Evolutionary conservation across 1,284 basidiomycete genomes (phyloP).

Genomic region (Vanrija sp.): DNA sequence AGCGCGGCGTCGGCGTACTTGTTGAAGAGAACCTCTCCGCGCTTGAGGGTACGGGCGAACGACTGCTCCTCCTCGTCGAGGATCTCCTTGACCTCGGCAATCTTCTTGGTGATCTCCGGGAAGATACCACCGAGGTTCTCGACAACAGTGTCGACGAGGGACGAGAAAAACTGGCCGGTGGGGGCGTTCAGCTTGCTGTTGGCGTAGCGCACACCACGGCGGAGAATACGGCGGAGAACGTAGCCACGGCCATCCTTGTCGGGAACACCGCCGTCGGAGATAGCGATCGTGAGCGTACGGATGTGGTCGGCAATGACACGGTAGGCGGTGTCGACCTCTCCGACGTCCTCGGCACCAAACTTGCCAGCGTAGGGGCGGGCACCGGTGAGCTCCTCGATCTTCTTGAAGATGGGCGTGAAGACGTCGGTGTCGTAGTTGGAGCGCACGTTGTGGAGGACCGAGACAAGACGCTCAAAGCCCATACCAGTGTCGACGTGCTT

Average conservation of each 20-base stretch:
- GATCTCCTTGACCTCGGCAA: constrained; percentile 87
- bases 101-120: constrained; percentile 85
- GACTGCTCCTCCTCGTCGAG: constrained; percentile 97
- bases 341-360: constrained; percentile 86
- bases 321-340: constrained; percentile 96
- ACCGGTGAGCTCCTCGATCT: constrained; percentile 84
- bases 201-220: constrained; percentile 89
- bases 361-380: constrained; percentile 83
- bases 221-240: constrained; percentile 85
- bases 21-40: constrained; percentile 95
- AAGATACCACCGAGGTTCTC: constrained; percentile 86
- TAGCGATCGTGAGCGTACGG: constrained; percentile 88
- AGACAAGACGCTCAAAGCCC: constrained; percentile 97
- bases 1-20: constrained; percentile 74
- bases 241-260: constrained; percentile 96
- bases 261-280: constrained; percentile 93
- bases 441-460: constrained; percentile 80
- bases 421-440: constrained; percentile 99
- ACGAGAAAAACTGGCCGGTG: constrained; percentile 94
- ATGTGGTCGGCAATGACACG: constrained; percentile 96
- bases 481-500: constrained; percentile 98
- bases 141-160: constrained; percentile 80
- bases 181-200: constrained; percentile 92
- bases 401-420: constrained; percentile 83
- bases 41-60: constrained; percentile 91